A percentile compares a stretch with the other conserved stretches of the same genome.
Conservation (phyloP, 805 yeast species). For the Metschnikowia aberdeeniae region DNA sequence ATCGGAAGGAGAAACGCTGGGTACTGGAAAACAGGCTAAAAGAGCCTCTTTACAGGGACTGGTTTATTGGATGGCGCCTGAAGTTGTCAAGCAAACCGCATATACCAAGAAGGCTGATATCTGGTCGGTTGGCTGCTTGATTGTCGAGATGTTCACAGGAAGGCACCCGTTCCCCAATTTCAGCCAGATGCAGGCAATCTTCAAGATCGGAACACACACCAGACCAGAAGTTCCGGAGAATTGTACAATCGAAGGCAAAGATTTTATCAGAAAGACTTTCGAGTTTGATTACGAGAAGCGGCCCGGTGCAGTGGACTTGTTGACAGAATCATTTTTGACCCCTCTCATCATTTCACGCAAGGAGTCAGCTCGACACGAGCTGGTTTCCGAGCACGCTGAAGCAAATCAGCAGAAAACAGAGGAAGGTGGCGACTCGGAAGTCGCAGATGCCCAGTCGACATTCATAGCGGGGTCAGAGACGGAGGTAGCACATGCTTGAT, state of each 20-base stretch:
- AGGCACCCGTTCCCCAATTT: constrained; percentile 94
- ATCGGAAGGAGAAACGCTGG: constrained; percentile 6
- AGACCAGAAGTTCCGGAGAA: constrained; percentile 76
- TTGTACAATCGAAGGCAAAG: constrained; percentile 64
- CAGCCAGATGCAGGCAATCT: constrained; percentile 95
- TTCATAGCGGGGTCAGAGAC: background rate
- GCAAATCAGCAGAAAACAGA: background rate
- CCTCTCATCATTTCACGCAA: constrained; percentile 40
- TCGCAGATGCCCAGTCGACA: background rate
- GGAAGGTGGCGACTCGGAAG: background rate
- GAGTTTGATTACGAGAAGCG: constrained; percentile 70
- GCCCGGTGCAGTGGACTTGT: constrained; percentile 66
- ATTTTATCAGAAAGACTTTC: constrained; percentile 64
- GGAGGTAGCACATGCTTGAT: too few relatives aligned
- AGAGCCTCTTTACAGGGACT: constrained; percentile 84
- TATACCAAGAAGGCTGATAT: constrained; percentile 92
- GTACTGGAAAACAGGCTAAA: constrained; percentile 32
- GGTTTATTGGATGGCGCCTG: constrained; percentile 99
- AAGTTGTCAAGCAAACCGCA: constrained; percentile 89
- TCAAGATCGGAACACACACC: constrained; percentile 83
- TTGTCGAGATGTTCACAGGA: constrained; percentile 94
- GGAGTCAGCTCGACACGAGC: background rate
- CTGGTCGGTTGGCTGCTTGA: constrained; percentile 94
- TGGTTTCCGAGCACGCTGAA: background rate
- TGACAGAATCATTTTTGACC: constrained; percentile 59